Percentiles rank a stretch among this genome's conserved stretches.
These are phyloP conservation scores for Withania somnifera DNA, from an alignment of 305 asterid species.

Conservation along the genomic window DNA sequence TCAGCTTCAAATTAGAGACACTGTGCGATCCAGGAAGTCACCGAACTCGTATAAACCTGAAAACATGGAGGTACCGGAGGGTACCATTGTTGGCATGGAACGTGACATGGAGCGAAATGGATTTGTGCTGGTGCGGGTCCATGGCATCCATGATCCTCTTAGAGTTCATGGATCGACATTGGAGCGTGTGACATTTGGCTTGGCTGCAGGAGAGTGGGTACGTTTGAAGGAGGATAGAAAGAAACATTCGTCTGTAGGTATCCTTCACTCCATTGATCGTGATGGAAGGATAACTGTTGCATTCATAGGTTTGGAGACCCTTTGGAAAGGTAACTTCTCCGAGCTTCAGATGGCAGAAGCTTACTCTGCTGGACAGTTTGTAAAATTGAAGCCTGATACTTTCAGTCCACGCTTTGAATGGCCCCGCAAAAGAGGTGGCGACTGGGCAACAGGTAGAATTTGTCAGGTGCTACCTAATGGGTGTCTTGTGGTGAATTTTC, in stretches of 20 bases:
- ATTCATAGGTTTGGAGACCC: constrained; percentile 60
- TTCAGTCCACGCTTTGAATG: constrained; percentile 73
- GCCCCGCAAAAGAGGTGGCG: constrained; percentile 57
- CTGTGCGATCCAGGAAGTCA: constrained; percentile 67
- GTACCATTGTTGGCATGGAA: constrained; percentile 69
- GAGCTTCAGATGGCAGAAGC: constrained; percentile 85
- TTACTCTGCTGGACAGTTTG: constrained; percentile 57
- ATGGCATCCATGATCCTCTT: constrained; percentile 68
- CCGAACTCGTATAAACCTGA: constrained; percentile 51
- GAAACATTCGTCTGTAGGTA: constrained; percentile 69
- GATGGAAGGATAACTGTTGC: constrained; percentile 63
- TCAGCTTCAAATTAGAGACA: constrained; percentile 68
- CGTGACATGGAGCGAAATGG: constrained; percentile 57
- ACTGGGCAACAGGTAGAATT: constrained; percentile 63
- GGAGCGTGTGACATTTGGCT: constrained; percentile 72
- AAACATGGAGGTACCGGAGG: constrained; percentile 71
- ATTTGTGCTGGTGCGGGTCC: constrained; percentile 69
- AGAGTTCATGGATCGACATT: constrained; percentile 54
- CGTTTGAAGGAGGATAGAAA: constrained; percentile 52
- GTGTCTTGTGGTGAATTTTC: constrained; percentile 62
- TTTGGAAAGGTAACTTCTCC: constrained; percentile 60
- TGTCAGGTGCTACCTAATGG: constrained; percentile 67
- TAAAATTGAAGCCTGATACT: constrained; percentile 44
- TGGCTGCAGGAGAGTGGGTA: constrained; percentile 89
- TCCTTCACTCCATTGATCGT: constrained; percentile 54